phyloP scores from a whole-genome alignment of 164 flowering plant genomes.

The Chloranthus sessilifolius region DNA sequence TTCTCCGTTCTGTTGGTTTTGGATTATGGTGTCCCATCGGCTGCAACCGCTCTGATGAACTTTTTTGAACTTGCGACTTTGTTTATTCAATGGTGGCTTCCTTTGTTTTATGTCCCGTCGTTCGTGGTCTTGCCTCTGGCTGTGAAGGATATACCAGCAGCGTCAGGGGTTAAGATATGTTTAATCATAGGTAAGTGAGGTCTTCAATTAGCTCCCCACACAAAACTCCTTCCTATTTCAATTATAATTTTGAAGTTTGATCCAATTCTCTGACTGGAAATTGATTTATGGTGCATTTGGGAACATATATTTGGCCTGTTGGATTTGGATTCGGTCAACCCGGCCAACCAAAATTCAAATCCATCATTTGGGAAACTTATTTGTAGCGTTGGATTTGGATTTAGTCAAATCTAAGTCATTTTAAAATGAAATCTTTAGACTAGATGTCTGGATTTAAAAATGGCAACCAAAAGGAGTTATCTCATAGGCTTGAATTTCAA shows the following conservation, averaged over 20 bases:
- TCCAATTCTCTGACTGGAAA: not conserved
- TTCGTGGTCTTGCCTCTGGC: slow-evolving; percentile 82
- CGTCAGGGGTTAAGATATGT: slow-evolving; percentile 76
- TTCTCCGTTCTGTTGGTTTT: slow-evolving; percentile 58
- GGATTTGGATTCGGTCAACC: not conserved
- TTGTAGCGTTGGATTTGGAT: not conserved
- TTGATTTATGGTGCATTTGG: too few relatives aligned
- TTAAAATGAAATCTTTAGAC: not conserved
- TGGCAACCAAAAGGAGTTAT: too few relatives aligned
- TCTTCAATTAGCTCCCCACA: too few relatives aligned
- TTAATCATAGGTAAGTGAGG: slow-evolving; percentile 60
- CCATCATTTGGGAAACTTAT: too few relatives aligned
- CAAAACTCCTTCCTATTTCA: too few relatives aligned
- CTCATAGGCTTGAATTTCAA: too few relatives aligned
- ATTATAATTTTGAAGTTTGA: not conserved
- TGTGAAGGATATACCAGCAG: slow-evolving; percentile 76
- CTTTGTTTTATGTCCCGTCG: slow-evolving; percentile 83
- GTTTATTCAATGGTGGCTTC: slow-evolving; percentile 95
- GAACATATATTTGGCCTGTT: not conserved
- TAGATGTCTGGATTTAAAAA: too few relatives aligned
- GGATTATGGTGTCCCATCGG: slow-evolving; percentile 50
- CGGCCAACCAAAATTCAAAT: not conserved
- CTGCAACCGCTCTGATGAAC: slow-evolving; percentile 50
- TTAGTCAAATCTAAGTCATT: not conserved
- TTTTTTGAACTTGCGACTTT: slow-evolving; percentile 78